Percentiles rank a stretch among this genome's conserved stretches.
phyloP scores from a whole-genome alignment of 179 eudicot genomes.

The Heliamphora pulchella region DNA sequence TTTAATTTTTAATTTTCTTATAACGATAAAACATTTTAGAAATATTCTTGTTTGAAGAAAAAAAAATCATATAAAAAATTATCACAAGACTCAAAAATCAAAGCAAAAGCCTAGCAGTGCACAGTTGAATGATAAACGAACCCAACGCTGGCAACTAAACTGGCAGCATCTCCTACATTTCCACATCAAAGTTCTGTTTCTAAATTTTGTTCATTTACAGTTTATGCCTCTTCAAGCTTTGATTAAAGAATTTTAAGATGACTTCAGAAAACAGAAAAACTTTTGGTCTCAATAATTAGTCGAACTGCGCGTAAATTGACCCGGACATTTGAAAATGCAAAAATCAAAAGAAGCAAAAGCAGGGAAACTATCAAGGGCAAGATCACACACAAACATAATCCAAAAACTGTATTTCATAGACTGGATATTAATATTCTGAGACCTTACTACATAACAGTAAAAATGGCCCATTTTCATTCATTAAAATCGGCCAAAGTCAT shows the following conservation, averaged over 20 bases:
- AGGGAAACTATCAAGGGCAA: not conserved
- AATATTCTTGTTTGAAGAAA: too few relatives aligned
- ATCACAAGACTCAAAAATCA: not conserved
- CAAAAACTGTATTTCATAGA: not conserved
- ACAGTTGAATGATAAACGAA: not conserved
- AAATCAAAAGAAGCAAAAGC: not conserved
- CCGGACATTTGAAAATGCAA: not conserved
- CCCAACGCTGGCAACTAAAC: not conserved
- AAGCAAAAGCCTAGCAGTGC: not conserved
- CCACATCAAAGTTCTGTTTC: not conserved
- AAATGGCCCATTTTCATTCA: not conserved
- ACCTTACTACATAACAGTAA: not conserved
- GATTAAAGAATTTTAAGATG: too few relatives aligned
- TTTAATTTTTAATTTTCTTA: too few relatives aligned
- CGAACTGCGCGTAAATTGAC: not conserved
- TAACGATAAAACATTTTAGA: too few relatives aligned
- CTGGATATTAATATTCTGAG: not conserved
- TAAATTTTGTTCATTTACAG: too few relatives aligned
- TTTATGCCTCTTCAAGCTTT: too few relatives aligned
- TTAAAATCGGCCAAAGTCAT: not conserved
- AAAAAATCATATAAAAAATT: too few relatives aligned
- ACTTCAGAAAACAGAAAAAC: too few relatives aligned
- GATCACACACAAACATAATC: not conserved
- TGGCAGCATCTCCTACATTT: conserved; percentile 7
- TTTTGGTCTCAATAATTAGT: not conserved